Conservation (phyloP, 768 basidiomycete species). For the Xanthoconium stramineum region DNA sequence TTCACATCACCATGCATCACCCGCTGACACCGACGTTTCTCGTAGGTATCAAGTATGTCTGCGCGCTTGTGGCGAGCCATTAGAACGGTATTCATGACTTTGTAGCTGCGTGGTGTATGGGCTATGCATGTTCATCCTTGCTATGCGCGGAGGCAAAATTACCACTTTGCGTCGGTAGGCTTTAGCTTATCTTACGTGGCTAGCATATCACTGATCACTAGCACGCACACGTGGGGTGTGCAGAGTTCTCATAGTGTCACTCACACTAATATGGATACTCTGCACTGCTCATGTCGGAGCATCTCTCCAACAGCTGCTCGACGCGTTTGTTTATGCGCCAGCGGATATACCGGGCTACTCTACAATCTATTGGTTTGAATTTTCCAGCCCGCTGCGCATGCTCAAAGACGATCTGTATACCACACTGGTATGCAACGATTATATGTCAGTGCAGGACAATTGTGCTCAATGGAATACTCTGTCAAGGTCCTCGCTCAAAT, state of each 20-base stretch:
- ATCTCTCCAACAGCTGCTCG: not conserved
- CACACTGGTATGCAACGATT: not conserved
- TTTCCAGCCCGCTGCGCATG: not conserved
- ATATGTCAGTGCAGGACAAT: too few species aligned
- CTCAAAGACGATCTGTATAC: not conserved
- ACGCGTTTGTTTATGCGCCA: conserved; percentile 1
- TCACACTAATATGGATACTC: not conserved
- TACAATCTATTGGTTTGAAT: conserved; percentile 2
- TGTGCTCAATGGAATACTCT: not conserved
- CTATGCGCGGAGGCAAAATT: not conserved
- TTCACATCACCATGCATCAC: too few species aligned
- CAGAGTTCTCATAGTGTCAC: not conserved
- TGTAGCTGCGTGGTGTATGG: not conserved
- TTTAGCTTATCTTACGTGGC: too few species aligned
- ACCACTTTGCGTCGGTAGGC: not conserved
- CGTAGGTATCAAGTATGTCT: not conserved
- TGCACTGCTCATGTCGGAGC: not conserved
- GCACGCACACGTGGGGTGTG: not conserved
- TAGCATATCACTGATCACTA: not conserved
- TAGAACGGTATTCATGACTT: not conserved
- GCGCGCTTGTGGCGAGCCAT: too few species aligned
- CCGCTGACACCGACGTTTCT: too few species aligned
- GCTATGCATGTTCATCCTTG: not conserved
- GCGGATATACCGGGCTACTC: not conserved
- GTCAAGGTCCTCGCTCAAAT: not conserved